phyloP scores from a whole-genome alignment of 176 grass and related monocot species.

The Musa beccarii region DNA sequence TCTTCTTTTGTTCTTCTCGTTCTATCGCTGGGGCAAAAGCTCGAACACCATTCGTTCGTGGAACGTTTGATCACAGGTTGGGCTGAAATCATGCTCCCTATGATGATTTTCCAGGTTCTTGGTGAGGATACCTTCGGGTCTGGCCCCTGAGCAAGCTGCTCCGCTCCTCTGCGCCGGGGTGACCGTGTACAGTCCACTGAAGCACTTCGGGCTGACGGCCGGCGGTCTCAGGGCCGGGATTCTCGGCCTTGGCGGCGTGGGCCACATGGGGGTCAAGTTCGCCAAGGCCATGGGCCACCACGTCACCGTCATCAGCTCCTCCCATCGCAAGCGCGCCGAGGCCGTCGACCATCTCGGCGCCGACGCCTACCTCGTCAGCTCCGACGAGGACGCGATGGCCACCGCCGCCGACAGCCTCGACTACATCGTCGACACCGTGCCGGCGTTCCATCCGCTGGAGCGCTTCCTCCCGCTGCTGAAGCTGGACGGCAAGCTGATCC shows the following conservation, averaged over 20 bases:
- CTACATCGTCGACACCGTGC: slow-evolving; percentile 97
- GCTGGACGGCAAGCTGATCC: slow-evolving; percentile 64
- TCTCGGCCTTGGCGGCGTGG: slow-evolving; percentile 80
- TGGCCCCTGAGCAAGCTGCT: slow-evolving; percentile 75
- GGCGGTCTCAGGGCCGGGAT: slow-evolving; percentile 55
- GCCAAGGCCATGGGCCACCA: slow-evolving; percentile 92
- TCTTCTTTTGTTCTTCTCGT: too few species aligned
- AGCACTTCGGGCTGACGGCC: slow-evolving; percentile 60
- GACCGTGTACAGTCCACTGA: slow-evolving; percentile 93
- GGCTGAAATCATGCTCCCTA: too few species aligned
- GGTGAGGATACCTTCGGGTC: slow-evolving; percentile 59
- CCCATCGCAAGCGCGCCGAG: slow-evolving; percentile 60
- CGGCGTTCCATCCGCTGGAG: slow-evolving; percentile 66
- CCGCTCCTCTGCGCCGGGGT: slow-evolving; percentile 86
- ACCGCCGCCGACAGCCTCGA: slow-evolving; percentile 51
- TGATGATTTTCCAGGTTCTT: slow-evolving; percentile 38
- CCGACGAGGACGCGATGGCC: slow-evolving; percentile 47
- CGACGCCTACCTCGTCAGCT: slow-evolving; percentile 77
- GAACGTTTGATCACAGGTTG: too few species aligned
- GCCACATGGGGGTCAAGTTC: slow-evolving; percentile 94
- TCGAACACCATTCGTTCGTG: too few species aligned
- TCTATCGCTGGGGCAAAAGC: too few species aligned
- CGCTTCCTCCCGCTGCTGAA: slow-evolving; percentile 78
- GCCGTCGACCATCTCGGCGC: slow-evolving; percentile 82
- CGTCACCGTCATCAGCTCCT: slow-evolving; percentile 93